Evolutionary conservation across 352 stramenopile species (phyloP).

Genomic region (Pilasporangium apinafurcum): DNA sequence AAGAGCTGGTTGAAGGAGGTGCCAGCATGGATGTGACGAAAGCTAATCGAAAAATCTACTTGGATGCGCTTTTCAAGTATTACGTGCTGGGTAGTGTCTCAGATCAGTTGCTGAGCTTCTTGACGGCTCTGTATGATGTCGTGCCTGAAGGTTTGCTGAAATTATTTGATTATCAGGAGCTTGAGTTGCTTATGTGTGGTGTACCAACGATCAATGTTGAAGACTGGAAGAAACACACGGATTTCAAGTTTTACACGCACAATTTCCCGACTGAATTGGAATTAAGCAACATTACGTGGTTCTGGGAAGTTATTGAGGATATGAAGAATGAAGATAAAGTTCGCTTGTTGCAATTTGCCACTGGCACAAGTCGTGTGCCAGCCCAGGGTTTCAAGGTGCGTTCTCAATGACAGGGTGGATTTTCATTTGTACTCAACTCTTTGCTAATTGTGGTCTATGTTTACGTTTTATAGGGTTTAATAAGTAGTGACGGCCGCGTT

Average conservation of each 20-base stretch:
- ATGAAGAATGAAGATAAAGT: conserved; percentile 74
- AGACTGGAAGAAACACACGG: conserved; percentile 76
- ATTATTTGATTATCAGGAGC: conserved; percentile 98
- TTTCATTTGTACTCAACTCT: neutral
- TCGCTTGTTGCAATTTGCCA: conserved; percentile 78
- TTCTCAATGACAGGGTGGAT: neutral
- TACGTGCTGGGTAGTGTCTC: conserved; percentile 91
- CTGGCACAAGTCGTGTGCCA: conserved; percentile 72
- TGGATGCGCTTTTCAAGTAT: conserved; percentile 95
- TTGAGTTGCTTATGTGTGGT: conserved; percentile 97
- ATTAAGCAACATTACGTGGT: conserved; percentile 92
- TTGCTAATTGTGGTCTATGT: no score
- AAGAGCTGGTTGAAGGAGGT: conserved; percentile 90
- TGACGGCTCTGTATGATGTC: conserved; percentile 94
- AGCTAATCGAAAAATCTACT: conserved; percentile 93
- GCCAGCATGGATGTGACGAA: conserved; percentile 90
- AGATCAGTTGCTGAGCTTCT: conserved; percentile 84
- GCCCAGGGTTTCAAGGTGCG: conserved; percentile 74
- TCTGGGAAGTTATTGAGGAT: conserved; percentile 92
- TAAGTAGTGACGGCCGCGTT: conserved; percentile 74
- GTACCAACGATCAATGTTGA: conserved; percentile 73
- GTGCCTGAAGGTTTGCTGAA: conserved; percentile 95
- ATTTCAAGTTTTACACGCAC: conserved; percentile 71
- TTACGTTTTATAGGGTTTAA: conserved; percentile 44
- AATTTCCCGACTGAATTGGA: conserved; percentile 69